These are phyloP conservation scores for Bimuria novae-zelandiae DNA, from an alignment of 2,329 filamentous ascomycete species.

Conservation along the genomic window DNA sequence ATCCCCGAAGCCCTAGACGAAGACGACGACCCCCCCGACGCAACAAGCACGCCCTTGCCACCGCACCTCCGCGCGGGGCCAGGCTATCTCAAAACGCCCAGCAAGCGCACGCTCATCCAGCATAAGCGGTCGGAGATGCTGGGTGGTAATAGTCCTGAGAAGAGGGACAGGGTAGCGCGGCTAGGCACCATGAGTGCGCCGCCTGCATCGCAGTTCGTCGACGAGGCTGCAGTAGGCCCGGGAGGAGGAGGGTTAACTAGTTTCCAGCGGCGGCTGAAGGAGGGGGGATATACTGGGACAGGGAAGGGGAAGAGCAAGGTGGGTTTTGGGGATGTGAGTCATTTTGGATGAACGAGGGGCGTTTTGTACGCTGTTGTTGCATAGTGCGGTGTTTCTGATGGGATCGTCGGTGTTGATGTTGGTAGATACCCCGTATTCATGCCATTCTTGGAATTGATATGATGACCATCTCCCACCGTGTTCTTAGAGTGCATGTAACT, in stretches of 20 bases:
- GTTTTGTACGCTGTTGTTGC: neutral
- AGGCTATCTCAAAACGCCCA: slow-evolving; percentile 55
- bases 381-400: neutral
- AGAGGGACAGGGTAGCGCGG: slow-evolving; percentile 11
- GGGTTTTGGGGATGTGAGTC: slow-evolving; percentile 29
- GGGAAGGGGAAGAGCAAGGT: slow-evolving; percentile 14
- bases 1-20: slow-evolving; percentile 27
- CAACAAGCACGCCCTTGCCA: slow-evolving; percentile 33
- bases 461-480: no score
- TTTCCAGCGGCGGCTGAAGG: slow-evolving; percentile 38
- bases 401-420: neutral
- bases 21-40: slow-evolving; percentile 14
- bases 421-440: neutral
- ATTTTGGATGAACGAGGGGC: slow-evolving; percentile 14
- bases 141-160: slow-evolving; percentile 33
- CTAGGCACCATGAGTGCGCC: slow-evolving; percentile 37
- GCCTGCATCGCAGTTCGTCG: slow-evolving; percentile 17
- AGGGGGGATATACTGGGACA: slow-evolving; percentile 32
- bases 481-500: no score
- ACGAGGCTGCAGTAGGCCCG: neutral
- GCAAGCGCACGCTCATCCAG: slow-evolving; percentile 45
- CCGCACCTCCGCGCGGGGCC: slow-evolving; percentile 20
- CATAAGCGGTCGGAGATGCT: slow-evolving; percentile 37
- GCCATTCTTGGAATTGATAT: no score
- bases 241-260: slow-evolving; percentile 30